A percentile compares a stretch with the other conserved stretches of the same genome.
These are phyloP conservation scores for Quercus wislizeni DNA, from an alignment of 306 rosid species.

Conservation along the genomic window DNA sequence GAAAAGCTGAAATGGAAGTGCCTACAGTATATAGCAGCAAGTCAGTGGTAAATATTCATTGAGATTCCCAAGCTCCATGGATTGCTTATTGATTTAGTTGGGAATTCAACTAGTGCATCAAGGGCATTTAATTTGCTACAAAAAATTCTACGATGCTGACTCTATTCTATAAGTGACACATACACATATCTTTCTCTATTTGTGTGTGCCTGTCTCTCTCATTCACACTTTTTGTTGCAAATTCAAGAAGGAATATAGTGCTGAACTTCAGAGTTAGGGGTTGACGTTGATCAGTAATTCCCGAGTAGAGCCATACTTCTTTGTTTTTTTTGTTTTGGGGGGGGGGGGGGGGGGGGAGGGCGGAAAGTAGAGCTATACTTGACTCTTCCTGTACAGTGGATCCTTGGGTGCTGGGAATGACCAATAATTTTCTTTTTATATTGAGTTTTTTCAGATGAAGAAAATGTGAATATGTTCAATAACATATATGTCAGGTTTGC, in stretches of 20 bases:
- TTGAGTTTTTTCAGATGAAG: too few species aligned
- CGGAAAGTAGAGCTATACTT: slow-evolving; percentile 35
- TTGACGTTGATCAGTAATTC: slow-evolving; percentile 67
- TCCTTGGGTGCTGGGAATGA: too few species aligned
- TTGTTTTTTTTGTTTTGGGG: too few species aligned
- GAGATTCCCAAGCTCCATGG: slow-evolving; percentile 45
- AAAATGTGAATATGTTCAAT: too few species aligned
- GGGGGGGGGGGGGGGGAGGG: too few species aligned
- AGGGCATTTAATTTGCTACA: slow-evolving; percentile 43
- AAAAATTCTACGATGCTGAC: too few species aligned
- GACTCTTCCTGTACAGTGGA: slow-evolving; percentile 67
- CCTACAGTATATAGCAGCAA: slow-evolving; percentile 86
- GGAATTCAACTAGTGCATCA: slow-evolving; percentile 41
- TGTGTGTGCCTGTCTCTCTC: background rate
- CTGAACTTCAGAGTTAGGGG: slow-evolving; percentile 82
- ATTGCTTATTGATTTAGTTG: slow-evolving; percentile 30
- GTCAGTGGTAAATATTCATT: slow-evolving; percentile 81
- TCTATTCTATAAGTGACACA: too few species aligned
- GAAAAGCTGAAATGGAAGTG: slow-evolving; percentile 61
- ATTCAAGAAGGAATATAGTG: slow-evolving; percentile 5
- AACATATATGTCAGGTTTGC: too few species aligned
- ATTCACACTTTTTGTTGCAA: slow-evolving; percentile 40
- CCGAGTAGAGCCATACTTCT: slow-evolving; percentile 28
- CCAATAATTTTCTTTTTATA: too few species aligned
- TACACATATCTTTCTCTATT: too few species aligned